These are phyloP conservation scores for Phytophthora litchii DNA, from an alignment of 352 stramenopile species.

Conservation along the genomic window DNA sequence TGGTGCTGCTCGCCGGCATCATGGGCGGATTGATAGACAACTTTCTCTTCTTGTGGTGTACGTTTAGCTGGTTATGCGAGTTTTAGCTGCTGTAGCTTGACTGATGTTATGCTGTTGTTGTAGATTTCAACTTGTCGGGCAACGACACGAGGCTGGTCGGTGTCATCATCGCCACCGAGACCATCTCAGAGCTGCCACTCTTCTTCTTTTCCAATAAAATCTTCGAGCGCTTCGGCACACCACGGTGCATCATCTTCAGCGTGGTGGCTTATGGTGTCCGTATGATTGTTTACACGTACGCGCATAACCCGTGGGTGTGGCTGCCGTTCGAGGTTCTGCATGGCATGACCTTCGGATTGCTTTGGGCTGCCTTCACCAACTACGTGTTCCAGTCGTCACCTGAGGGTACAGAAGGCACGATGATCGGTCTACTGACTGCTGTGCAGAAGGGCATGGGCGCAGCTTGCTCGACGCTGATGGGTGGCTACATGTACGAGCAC, in stretches of 20 bases:
- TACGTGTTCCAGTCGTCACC: conserved; percentile 75
- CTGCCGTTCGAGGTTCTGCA: conserved; percentile 73
- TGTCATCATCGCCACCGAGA: conserved; percentile 72
- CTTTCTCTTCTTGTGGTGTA: conserved; percentile 66
- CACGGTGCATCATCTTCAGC: conserved; percentile 55
- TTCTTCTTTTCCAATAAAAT: conserved; percentile 82
- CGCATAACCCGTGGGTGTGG: conserved; percentile 65
- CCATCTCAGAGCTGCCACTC: conserved; percentile 70
- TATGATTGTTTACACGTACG: conserved; percentile 67
- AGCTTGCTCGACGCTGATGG: conserved; percentile 63
- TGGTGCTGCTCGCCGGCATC: conserved; percentile 70
- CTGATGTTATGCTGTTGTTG: conserved; percentile 1
- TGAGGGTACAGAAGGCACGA: conserved; percentile 67
- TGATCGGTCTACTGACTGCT: conserved; percentile 70
- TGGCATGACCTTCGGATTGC: conserved; percentile 70
- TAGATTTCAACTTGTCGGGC: conserved; percentile 68
- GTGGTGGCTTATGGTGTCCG: conserved; percentile 61
- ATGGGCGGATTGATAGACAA: conserved; percentile 68
- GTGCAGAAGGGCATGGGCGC: conserved; percentile 74
- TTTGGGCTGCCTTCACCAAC: conserved; percentile 81
- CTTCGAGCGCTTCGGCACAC: conserved; percentile 62
- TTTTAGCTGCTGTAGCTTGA: background rate
- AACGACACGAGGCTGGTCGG: conserved; percentile 69
- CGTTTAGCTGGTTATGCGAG: background rate
- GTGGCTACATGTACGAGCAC: conserved; percentile 75